Base-by-base conservation (phyloP, 257 asterid species). In the Vinca minor region DNA sequence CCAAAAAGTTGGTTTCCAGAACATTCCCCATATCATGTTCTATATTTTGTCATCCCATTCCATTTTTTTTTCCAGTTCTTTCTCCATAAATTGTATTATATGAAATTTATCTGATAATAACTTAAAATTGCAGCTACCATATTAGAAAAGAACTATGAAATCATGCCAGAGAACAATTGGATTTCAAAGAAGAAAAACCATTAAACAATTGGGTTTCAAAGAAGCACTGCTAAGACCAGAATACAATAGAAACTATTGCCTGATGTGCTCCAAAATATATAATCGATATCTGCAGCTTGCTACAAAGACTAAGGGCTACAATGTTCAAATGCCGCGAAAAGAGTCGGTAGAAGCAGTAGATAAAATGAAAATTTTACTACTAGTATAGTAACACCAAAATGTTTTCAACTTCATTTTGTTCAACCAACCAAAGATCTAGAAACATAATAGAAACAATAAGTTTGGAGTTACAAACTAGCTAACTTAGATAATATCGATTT, bases 401-500 rank as follows among this genome's bases (percentile, higher is more conserved):
- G 44, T 15, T 54, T 57, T 7, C 21, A 41, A 36, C 8, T 54
- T 38, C 35, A 9, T 54, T 28, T 32, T 54, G 20, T 28, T 54
- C 38, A 29, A 29, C 60, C 21, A 45, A 14, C 62, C 8, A 36
- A n/a, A 20, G 21, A 58, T 50, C 59, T 4, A 18, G 29, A 48
- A 63, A 38, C 49, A 41, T 31, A n/a, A 56, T 54, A 23, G 26
- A 17, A 2, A 38, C 9, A 0, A 4, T 54, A 25, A 11, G 52
- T 60, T 29, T 41, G n/a, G n/a, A 68, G 52, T 70, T 77, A 85
- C 79, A 84, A 78, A 62, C 60, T 62, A 77, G 81, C 75, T 74
- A 89, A 66, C 67, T 87, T 89, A 47, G 91, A 77, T 41, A 85
- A 63, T 42, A 89, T 47, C 4, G 95, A 83, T 75, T 85, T 87